Percentiles rank a stretch among this genome's conserved stretches.
Evolutionary conservation across 495 filamentous ascomycete genomes (phyloP).

Genomic region (Penicillium alfredii): DNA sequence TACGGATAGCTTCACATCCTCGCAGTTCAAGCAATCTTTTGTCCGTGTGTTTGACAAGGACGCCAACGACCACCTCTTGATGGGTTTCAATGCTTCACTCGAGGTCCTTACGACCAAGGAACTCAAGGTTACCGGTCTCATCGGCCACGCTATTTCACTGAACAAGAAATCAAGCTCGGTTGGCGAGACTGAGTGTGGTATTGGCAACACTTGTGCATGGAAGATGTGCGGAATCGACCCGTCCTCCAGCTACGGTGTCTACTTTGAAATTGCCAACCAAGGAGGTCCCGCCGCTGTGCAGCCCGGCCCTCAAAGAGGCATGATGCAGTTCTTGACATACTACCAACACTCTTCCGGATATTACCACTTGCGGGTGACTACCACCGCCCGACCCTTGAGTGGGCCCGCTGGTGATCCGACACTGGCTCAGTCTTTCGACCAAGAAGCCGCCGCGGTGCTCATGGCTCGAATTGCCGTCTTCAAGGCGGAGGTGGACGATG

Average conservation of each 20-base stretch:
- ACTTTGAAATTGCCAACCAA: conserved; percentile 97
- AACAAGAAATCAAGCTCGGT: conserved; percentile 98
- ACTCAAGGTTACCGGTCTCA: conserved; percentile 95
- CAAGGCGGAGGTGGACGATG: conserved; percentile 98
- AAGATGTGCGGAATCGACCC: conserved; percentile 99
- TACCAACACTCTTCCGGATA: conserved; percentile 97
- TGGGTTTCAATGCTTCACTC: conserved; percentile 97
- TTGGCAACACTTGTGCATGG: conserved; percentile 98
- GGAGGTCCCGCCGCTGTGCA: conserved; percentile 81
- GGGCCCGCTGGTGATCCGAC: conserved; percentile 96
- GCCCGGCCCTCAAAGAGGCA: conserved; percentile 81
- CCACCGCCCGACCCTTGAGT: conserved; percentile 84
- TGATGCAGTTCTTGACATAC: conserved; percentile 99
- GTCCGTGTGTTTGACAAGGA: conserved; percentile 97
- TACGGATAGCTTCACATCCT: conserved; percentile 97
- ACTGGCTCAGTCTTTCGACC: conserved; percentile 95
- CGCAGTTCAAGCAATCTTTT: conserved; percentile 99
- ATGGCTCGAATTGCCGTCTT: conserved; percentile 99
- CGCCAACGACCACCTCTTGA: conserved; percentile 83
- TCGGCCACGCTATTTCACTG: conserved; percentile 91
- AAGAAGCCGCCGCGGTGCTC: conserved; percentile 94
- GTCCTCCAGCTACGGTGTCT: conserved; percentile 86
- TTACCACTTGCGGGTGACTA: conserved; percentile 93
- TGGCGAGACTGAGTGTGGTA: conserved; percentile 96
- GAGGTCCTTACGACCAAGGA: conserved; percentile 98